phyloP scores from a whole-genome alignment of 2,329 filamentous ascomycete species.

The Coleophoma eucalyptorum region DNA sequence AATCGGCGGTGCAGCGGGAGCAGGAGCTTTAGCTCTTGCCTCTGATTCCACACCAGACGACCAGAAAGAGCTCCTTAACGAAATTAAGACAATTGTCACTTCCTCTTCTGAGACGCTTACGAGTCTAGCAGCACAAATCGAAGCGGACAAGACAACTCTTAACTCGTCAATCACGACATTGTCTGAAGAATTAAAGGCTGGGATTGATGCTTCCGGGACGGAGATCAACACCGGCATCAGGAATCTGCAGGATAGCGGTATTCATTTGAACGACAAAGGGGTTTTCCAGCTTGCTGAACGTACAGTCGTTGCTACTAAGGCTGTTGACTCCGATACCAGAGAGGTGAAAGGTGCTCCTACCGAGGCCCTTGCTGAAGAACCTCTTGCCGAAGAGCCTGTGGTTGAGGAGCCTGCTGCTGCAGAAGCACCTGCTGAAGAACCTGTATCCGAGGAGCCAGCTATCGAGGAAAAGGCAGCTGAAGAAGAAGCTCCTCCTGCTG shows the following conservation, averaged over 20 bases:
- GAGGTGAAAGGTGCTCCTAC: neutral
- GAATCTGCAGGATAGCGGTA: slow-evolving; percentile 5
- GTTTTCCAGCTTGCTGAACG: slow-evolving; percentile 11
- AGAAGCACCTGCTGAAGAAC: no score
- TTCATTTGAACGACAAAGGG: slow-evolving; percentile 13
- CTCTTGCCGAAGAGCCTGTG: no score
- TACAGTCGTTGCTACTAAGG: neutral
- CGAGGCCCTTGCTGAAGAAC: neutral
- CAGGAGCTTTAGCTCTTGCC: slow-evolving; percentile 8
- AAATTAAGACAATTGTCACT: slow-evolving; percentile 14
- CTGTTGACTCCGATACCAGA: no score
- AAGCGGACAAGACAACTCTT: slow-evolving; percentile 20
- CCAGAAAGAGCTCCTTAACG: slow-evolving; percentile 8
- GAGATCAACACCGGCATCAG: slow-evolving; percentile 8
- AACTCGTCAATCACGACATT: slow-evolving; percentile 11
- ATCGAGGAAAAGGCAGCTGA: neutral
- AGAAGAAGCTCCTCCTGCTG: neutral
- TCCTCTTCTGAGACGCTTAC: slow-evolving; percentile 10
- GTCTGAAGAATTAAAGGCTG: slow-evolving; percentile 7
- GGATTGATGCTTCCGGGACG: slow-evolving; percentile 5
- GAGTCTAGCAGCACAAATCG: slow-evolving; percentile 15
- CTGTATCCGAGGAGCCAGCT: no score
- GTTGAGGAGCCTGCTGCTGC: no score
- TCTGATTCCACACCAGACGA: neutral
- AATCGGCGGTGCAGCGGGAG: slow-evolving; percentile 15